These are phyloP conservation scores for Metschnikowia santaceciliae DNA, from an alignment of 805 yeast species.

Conservation along the genomic window DNA sequence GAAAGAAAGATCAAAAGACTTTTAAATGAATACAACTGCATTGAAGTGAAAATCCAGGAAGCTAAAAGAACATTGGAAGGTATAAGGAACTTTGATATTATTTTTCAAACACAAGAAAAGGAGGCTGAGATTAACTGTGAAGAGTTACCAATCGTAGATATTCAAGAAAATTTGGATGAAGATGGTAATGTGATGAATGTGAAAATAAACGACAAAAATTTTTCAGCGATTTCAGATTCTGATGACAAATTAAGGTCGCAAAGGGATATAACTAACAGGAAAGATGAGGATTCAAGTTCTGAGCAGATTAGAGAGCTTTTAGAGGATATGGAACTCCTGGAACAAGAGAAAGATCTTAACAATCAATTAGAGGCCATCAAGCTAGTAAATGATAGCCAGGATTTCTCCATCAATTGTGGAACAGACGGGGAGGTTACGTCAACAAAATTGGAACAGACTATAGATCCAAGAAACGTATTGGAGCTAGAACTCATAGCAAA, in stretches of 20 bases:
- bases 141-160: constrained; percentile 71
- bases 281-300: constrained; percentile 4
- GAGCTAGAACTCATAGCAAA: constrained; percentile 55
- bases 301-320: constrained; percentile 28
- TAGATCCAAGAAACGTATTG: constrained; percentile 27
- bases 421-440: not conserved
- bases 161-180: constrained; percentile 74
- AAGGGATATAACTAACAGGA: not conserved
- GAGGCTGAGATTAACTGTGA: constrained; percentile 14
- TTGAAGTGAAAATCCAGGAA: constrained; percentile 31
- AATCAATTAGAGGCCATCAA: not conserved
- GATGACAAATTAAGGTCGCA: not conserved
- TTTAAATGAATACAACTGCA: constrained; percentile 38
- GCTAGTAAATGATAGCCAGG: not conserved
- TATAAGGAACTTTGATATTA: not conserved
- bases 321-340: constrained; percentile 31
- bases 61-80: not conserved
- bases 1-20: constrained; percentile 26
- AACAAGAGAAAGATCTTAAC: not conserved
- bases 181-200: constrained; percentile 60
- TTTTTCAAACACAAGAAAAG: not conserved
- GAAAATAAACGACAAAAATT: constrained; percentile 22
- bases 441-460: not conserved
- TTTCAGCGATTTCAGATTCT: not conserved
- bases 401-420: not conserved